A percentile compares a stretch with the other conserved stretches of the same genome.
Evolutionary conservation across 331 rosid genomes (phyloP).

Genomic region (Spiraea crenata): DNA sequence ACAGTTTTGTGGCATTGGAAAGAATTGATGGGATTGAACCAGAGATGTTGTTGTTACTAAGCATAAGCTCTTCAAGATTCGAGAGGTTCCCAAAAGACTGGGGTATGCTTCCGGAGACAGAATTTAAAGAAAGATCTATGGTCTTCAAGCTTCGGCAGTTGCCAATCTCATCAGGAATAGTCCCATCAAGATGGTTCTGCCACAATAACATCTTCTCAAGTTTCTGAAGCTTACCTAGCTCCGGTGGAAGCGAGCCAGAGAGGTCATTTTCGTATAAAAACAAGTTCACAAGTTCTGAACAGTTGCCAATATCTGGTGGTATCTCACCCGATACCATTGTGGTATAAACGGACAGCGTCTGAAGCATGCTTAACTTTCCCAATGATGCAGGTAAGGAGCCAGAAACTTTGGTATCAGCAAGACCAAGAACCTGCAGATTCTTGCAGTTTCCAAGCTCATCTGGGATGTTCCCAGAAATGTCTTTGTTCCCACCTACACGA

Average conservation of each 20-base stretch:
- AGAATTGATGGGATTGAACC: constrained; percentile 67
- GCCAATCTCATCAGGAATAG: constrained; percentile 71
- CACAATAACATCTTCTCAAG: constrained; percentile 67
- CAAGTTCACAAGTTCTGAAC: constrained; percentile 67
- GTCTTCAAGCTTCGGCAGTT: constrained; percentile 54
- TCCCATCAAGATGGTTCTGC: constrained; percentile 63
- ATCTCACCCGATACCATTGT: constrained; percentile 62
- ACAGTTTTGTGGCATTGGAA: constrained; percentile 54
- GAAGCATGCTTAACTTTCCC: constrained; percentile 54
- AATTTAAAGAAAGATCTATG: constrained; percentile 68
- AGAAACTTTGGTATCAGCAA: constrained; percentile 67
- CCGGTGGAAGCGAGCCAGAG: constrained; percentile 55
- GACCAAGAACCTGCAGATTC: constrained; percentile 55
- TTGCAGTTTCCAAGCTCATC: constrained; percentile 50
- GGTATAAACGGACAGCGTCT: constrained; percentile 60
- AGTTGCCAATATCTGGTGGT: constrained; percentile 67
- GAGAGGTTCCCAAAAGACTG: constrained; percentile 54
- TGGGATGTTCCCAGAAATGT: constrained; percentile 54
- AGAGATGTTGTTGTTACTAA: constrained; percentile 71
- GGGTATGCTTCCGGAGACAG: constrained; percentile 69
- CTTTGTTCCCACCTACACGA: constrained; percentile 73
- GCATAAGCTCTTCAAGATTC: constrained; percentile 74
- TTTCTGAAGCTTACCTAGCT: constrained; percentile 62
- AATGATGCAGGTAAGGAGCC: constrained; percentile 64
- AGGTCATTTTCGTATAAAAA: constrained; percentile 60